phyloP scores from a whole-genome alignment of 768 basidiomycete species.

The Hemileccinum rubropunctum region DNA sequence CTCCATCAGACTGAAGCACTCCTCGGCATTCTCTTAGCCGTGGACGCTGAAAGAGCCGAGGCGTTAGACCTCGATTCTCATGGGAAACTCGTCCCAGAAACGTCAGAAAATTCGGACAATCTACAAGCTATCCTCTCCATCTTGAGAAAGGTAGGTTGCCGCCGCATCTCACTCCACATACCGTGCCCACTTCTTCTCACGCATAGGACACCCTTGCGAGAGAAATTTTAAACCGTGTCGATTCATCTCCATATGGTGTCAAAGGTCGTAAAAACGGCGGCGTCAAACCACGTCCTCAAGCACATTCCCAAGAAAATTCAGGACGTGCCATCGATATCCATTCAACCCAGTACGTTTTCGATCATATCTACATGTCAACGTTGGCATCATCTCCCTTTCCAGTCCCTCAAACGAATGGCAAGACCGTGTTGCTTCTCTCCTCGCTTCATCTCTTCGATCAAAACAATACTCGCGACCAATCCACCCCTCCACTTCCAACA shows the following conservation, averaged over 20 bases:
- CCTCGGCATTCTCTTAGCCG: conserved; percentile 72
- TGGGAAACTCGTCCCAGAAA: conserved; percentile 6
- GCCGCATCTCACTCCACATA: background rate
- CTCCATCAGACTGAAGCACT: conserved; percentile 90
- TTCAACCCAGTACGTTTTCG: conserved; percentile 57
- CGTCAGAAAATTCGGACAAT: conserved; percentile 10
- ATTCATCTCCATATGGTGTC: conserved; percentile 74
- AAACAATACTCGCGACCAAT: background rate
- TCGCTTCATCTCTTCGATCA: conserved; percentile 21
- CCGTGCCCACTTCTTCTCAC: conserved; percentile 4
- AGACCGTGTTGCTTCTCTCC: conserved; percentile 48
- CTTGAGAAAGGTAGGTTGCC: conserved; percentile 48
- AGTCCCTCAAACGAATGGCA: conserved; percentile 88
- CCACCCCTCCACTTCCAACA: background rate
- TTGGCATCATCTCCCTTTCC: conserved; percentile 3
- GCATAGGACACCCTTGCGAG: conserved; percentile 71
- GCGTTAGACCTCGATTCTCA: conserved; percentile 33
- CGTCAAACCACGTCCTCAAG: conserved; percentile 25
- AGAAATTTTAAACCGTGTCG: conserved; percentile 81
- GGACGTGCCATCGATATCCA: conserved; percentile 39
- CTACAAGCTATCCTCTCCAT: conserved; percentile 43
- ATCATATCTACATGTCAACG: background rate
- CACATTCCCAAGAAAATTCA: conserved; percentile 17
- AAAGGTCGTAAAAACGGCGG: conserved; percentile 57
- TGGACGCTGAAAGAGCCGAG: conserved; percentile 28